Evolutionary conservation across 2,329 filamentous ascomycete genomes (phyloP), one percentile per base, ranked within the genome.

Genomic region (Pseudogymnoascus sp.): DNA sequence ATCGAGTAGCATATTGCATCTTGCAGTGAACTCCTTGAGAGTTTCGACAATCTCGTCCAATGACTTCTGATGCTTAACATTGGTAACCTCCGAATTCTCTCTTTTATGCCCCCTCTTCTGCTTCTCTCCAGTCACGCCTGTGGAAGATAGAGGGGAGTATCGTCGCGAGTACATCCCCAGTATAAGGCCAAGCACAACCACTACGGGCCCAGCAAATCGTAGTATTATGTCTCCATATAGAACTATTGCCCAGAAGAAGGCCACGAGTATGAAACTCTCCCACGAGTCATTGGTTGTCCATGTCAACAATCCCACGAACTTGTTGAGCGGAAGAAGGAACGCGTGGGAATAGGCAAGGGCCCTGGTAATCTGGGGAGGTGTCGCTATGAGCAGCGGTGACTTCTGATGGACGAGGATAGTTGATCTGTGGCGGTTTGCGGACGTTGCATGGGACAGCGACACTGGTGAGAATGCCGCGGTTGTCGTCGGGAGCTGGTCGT

Each of bases 391-490:
- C 51, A 99, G 78, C 9, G 94, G 94, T 13, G 91, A 96, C 77
- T 97, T 99, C 74, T 96, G 93, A 75, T 97, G 92, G 17, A 99
- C 92, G 68, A 97, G 86, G 68, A 99, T 92, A 63, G 91, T 95
- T 15, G 91, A 95, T 51, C 91, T 86, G 65, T 93, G 89, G 71
- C 90, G 89, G 42, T 86, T 85, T 38, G 86, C 83, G 9, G 84
- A 81, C 33, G 82, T 79, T 63, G 80, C 77, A 61, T 79, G 80
- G 55, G 88, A 88, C 67, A 92, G 83, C 21, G 89, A 91, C 21
- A 88, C 84, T 33, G 94, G 92, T 4, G 93, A 94, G 78, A 99
- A 99, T 70, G 90, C 84, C 66, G 94, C 94, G 72, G 90, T 86
- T 51, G 93, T 97, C 55, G 91, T 88, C 62, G 84, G 81, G 66